Base-by-base conservation (phyloP, 2,329 filamentous ascomycete species). In the Cladosporium sp. region DNA sequence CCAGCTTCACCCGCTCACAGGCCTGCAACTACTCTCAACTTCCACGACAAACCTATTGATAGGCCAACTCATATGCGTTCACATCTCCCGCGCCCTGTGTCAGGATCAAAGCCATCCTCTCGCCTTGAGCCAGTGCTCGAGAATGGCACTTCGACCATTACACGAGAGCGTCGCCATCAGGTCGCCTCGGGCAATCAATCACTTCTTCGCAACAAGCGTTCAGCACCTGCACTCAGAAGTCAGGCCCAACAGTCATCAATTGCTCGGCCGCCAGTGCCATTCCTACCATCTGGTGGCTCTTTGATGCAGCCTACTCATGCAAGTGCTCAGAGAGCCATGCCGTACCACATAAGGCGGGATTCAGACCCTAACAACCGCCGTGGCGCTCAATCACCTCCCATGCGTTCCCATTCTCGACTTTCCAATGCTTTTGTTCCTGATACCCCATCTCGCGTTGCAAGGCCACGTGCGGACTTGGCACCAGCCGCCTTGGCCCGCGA, bases 91-190 rank as follows among this genome's bases (percentile, higher is more conserved):
- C 85, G 92, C 54, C 88, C 92, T 37, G 80, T 88, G 58, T 84
- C 87, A 5, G 69, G 75, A 15, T 71, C 67, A 19, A 76, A 76
- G 55, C 73, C 74, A 8, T 39, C 61, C 17, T 89, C 89, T 11
- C 87, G 88, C 17, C 81, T 97, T n/a, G 93, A 96, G 70, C 92
- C 93, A 20, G 92, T 97, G 5, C 95, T 91, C 39, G 93, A 97
- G 75, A 92, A 87, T 64, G 92, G 92, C 52, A 90, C 87, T 3
- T 85, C 89, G 82, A 85, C 64, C 84, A 85, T 74, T 76, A 88
- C 64, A 77, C 84, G 58, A 81, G 85, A 57, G 80, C 88, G 19
- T 81, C 83, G 60, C 30, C 74, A 74, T 54, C 80, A 84, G 62
- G 76, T 78, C 12, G 81, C 79, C 15, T 80, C 80, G 2, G 80